Percentiles rank a stretch among this genome's conserved stretches.
Conservation (phyloP, 2,329 filamentous ascomycete genomes). For the Graphium sp. region DNA sequence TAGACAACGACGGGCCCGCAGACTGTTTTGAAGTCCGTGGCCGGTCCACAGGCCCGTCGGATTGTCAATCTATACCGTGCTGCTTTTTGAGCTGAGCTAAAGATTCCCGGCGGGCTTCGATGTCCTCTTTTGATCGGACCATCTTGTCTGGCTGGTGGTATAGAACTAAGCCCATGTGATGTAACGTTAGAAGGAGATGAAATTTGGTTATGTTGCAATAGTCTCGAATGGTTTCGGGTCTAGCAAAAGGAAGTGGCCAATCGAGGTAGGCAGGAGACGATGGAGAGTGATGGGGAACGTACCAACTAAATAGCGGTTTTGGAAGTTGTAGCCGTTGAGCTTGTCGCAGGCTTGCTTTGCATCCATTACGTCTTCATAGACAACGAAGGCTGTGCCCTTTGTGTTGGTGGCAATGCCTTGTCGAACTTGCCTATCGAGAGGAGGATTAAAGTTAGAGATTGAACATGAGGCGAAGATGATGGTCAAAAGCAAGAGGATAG, state of each 20-base stretch:
- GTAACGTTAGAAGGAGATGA: slow-evolving; percentile 4
- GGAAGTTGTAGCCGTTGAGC: slow-evolving; percentile 99
- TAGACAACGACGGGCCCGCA: slow-evolving; percentile 43
- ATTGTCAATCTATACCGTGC: slow-evolving; percentile 96
- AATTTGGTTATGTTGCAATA: too few species aligned
- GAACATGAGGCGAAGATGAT: not conserved
- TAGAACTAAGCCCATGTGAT: slow-evolving; percentile 34
- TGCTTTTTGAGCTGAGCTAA: slow-evolving; percentile 96
- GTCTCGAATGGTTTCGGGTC: too few species aligned
- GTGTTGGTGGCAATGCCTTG: slow-evolving; percentile 95
- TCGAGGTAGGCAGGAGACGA: too few species aligned
- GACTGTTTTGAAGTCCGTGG: slow-evolving; percentile 15
- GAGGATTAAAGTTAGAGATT: slow-evolving; percentile 1
- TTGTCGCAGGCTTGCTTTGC: slow-evolving; percentile 98
- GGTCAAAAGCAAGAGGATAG: not conserved
- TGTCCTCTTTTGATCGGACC: slow-evolving; percentile 76
- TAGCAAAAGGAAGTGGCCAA: too few species aligned
- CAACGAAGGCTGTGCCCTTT: slow-evolving; percentile 96
- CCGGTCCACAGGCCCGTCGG: slow-evolving; percentile 48
- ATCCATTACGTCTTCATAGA: slow-evolving; percentile 99
- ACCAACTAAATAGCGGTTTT: slow-evolving; percentile 98
- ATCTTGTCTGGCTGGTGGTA: slow-evolving; percentile 52
- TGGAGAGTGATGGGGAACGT: slow-evolving; percentile 21
- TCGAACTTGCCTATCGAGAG: slow-evolving; percentile 66
- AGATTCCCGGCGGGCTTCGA: slow-evolving; percentile 86